phyloP scores from a whole-genome alignment of 306 rosid genomes.

The Mucuna pruriens region DNA sequence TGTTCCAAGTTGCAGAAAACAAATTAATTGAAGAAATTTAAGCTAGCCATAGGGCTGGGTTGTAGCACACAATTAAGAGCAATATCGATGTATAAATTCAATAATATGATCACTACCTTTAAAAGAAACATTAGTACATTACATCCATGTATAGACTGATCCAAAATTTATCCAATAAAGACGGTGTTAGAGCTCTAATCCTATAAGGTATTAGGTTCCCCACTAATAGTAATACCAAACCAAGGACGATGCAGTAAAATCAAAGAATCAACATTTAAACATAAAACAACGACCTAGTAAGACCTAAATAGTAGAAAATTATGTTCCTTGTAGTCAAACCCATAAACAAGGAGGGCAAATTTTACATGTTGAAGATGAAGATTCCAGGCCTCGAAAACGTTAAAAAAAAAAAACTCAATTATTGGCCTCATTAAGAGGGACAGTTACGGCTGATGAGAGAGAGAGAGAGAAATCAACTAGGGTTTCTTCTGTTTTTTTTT shows the following conservation, averaged over 20 bases:
- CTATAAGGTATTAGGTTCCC: constrained; percentile 5
- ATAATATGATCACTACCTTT: not conserved
- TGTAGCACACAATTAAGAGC: constrained; percentile 3
- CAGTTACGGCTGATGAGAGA: no score
- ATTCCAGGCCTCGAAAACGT: not conserved
- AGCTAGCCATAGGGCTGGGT: not conserved
- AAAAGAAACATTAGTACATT: not conserved
- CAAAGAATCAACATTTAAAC: constrained; percentile 16
- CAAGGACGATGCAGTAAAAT: constrained; percentile 9
- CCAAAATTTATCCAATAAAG: constrained; percentile 3
- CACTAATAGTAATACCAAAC: not conserved
- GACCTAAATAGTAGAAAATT: not conserved
- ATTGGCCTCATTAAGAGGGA: constrained; percentile 4
- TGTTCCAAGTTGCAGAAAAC: constrained; percentile 16
- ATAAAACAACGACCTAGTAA: constrained; percentile 22
- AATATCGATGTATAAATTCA: not conserved
- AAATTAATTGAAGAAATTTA: not conserved
- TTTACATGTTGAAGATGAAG: constrained; percentile 3
- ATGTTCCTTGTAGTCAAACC: not conserved
- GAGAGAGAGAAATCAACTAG: no score
- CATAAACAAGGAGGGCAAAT: constrained; percentile 11
- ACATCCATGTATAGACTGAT: not conserved
- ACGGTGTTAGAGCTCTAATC: constrained; percentile 14
- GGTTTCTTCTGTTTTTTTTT: no score
- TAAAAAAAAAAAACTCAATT: not conserved